Percentiles rank a stretch among this genome's conserved stretches.
These are phyloP conservation scores for Puccinia triticina DNA, from an alignment of 1,284 basidiomycete species.

Conservation along the genomic window DNA sequence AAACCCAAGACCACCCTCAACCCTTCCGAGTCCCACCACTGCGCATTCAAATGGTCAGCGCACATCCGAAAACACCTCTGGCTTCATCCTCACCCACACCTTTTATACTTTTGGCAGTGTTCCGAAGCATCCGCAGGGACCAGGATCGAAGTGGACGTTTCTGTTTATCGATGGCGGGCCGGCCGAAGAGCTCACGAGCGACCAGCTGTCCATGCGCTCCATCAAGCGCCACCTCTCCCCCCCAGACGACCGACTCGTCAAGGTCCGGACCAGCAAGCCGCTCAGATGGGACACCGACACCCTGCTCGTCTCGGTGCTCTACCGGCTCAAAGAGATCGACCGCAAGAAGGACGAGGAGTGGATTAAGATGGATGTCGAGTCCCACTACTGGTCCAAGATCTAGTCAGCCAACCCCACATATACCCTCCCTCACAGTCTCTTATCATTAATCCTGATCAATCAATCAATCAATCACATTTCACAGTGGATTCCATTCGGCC, in stretches of 20 bases:
- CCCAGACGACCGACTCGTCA: conserved; percentile 56
- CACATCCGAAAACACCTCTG: not conserved
- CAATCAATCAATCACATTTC: not conserved
- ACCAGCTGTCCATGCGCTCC: conserved; percentile 26
- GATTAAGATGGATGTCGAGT: conserved; percentile 33
- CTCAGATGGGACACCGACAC: conserved; percentile 32
- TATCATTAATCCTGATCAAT: too few relatives aligned
- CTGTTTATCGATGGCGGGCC: conserved; percentile 31
- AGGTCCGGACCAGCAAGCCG: not conserved
- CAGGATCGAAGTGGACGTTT: conserved; percentile 36
- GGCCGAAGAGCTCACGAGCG: not conserved
- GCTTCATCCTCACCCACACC: not conserved
- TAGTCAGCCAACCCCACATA: not conserved
- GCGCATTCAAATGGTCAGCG: conserved; percentile 20
- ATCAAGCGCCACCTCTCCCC: conserved; percentile 40
- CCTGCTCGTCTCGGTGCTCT: conserved; percentile 25
- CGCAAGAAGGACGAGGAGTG: conserved; percentile 18
- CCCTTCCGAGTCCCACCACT: conserved; percentile 15
- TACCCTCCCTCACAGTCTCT: too few relatives aligned
- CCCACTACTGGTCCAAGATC: conserved; percentile 28
- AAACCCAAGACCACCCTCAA: conserved; percentile 31
- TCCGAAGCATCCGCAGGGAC: conserved; percentile 4
- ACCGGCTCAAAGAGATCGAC: conserved; percentile 12
- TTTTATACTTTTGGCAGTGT: not conserved
- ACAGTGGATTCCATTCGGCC: conserved; percentile 39